Base-by-base conservation (phyloP, 129 eudicot species). In the Chrysanthemum makinoi region DNA sequence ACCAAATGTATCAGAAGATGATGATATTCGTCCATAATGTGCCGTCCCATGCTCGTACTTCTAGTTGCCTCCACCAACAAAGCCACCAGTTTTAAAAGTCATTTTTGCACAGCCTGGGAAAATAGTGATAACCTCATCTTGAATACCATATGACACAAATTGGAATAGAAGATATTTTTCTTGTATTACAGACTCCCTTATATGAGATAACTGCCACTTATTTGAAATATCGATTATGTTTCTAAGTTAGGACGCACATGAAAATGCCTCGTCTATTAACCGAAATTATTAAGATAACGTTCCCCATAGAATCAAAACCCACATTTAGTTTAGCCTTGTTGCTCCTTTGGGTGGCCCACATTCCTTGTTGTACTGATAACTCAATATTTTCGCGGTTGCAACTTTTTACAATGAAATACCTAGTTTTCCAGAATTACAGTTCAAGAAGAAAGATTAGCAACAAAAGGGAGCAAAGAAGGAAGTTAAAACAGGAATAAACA, bases 321-420 rank as follows among this genome's bases (percentile, higher is more conserved):
- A 89, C 98, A 66, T 87, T 89, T 18, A 94, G 86, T 86, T 94
- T 94, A 68, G 98, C 92, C 82, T 94, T 97, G 65, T 94, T 94
- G 86, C 95, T 94, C 61, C 97, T 79, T 61, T 94, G 98, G 47
- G 96, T 94, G 73, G 98, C 98, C 97, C 96, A 94, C 66, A 94
- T 97, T 85, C 97, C 98, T 87, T 94, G 98, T 78, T 94, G 96
- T 49, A 89, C 93, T 1, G 98, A 89, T 70, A 94, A 82, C 82
- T 94, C 96, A 70, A 94, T 75, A 78, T 89, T 94, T 84, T 94
- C 98, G 59, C 89, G 91, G 82, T 94, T 94, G 87, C 92, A 89
- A 83, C 98, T 94, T 83, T 94, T 94, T 68, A 94, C 96, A 59
- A 94, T 88, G 78, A 94, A 94, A 81, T 94, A 94, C 93, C 98